Conservation (phyloP, 1,284 basidiomycete genomes). For the Trametes versicolor region DNA sequence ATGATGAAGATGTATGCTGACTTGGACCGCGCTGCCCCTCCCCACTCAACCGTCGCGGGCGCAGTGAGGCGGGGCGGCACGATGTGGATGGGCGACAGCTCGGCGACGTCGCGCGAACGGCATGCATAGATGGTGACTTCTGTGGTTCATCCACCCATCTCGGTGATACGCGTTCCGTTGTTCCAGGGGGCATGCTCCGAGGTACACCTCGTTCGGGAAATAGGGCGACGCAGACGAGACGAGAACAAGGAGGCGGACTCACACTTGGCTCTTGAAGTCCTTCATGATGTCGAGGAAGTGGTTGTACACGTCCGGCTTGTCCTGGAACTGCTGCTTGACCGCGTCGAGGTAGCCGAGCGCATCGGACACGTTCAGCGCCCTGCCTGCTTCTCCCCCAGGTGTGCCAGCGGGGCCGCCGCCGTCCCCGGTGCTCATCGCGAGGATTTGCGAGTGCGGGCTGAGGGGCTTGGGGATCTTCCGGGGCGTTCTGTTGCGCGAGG, state of each 20-base stretch:
- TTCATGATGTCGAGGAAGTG: conserved; percentile 99
- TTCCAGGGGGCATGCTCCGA: too few species aligned
- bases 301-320: conserved; percentile 97
- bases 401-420: conserved; percentile 28
- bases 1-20: too few species aligned
- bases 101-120: too few species aligned
- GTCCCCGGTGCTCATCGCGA: conserved; percentile 27
- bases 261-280: conserved; percentile 97
- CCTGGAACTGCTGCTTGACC: conserved; percentile 93
- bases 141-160: too few species aligned
- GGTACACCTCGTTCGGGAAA: too few species aligned
- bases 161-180: too few species aligned
- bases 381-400: conserved; percentile 31
- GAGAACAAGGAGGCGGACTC: conserved; percentile 54
- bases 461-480: conserved; percentile 31
- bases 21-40: too few species aligned
- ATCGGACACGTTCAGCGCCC: conserved; percentile 86
- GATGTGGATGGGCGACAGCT: too few species aligned
- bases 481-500: conserved; percentile 31
- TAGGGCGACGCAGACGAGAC: too few species aligned
- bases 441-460: conserved; percentile 27
- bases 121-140: too few species aligned
- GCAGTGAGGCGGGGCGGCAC: too few species aligned
- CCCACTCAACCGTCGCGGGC: too few species aligned
- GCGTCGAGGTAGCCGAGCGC: conserved; percentile 98